Evolutionary conservation across 139 green algal genomes (phyloP), one percentile per base, ranked within the genome.

Genomic region (Chlorella sp.): DNA sequence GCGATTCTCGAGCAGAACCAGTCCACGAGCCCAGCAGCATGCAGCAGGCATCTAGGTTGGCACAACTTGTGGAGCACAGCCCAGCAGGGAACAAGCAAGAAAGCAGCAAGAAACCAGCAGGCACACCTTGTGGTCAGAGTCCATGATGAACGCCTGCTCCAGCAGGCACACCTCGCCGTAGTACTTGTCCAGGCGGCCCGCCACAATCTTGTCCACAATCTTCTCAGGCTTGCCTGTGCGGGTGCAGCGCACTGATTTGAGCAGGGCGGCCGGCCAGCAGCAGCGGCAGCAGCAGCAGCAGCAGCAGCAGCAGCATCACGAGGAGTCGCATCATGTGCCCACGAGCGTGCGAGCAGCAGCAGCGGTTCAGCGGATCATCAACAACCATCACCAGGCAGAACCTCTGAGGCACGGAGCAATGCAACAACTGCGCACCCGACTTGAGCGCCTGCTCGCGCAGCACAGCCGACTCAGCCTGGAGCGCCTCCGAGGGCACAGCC

Each of bases 201-300:
- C 80, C 17, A 98, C 91, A 85, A 98, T 96, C 85, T 96, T 97
- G 25, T 93, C 89, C 21, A 98, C 80, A 26, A 98, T 93, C 30
- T 87, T 83, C 36, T 84, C 81, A 21, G 95, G 91, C 89, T 98
- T 98, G 39, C 93, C 94, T 64, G 44, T 11, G 85, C 78, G 51
- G 30, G 30, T 28, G 55, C 28, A 83, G 41, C 13, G 44, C 23
- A n/a, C 6, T 47, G 6, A 0, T 47, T 23, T 13, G 18, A 18
- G 18, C n/a, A n/a, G n/a, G n/a, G n/a, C n/a, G n/a, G n/a, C n/a
- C n/a, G n/a, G n/a, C n/a, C n/a, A n/a, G n/a, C n/a, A n/a, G n/a
- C n/a, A n/a, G n/a, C n/a, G 23, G 34, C 11, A 55, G 25, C 18
- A 30, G 30, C 20, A 30, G 69, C 6, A 56, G 30, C 16, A 20